Base-by-base conservation (phyloP, 2,329 filamentous ascomycete genomes). In the Colletotrichum somersetense region DNA sequence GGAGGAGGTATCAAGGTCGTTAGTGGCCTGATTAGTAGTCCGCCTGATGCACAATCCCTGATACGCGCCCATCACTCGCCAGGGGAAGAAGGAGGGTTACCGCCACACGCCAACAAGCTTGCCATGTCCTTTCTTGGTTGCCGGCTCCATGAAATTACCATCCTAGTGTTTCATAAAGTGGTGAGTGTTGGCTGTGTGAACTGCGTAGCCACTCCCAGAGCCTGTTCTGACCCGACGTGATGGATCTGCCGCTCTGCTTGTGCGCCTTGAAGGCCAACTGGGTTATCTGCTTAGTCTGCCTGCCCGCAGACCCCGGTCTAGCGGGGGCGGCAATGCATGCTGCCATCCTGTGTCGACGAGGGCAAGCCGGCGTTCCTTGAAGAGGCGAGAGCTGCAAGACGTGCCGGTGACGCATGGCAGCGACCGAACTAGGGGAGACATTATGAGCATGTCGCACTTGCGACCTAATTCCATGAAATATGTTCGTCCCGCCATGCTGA, bases 21-120 rank as follows among this genome's bases (percentile, higher is more conserved):
- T 3, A 7, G 44, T 40, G 20, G 23, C 48, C 59, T 62, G 20
- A 30, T 50, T n/a, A 23, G n/a, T 26, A 55, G 48, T 35, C 35
- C 42, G 12, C 44, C 52, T 56, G n/a, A 42, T 56, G 50, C 30
- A 55, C 14, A 26, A 62, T 30, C 14, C 38, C 14, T 67, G 66
- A 38, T 63, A 67, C 63, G 66, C 66, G 66, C 66, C 66, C 30
- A 46, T 18, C 50, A 65, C 30, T 40, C 23, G 35, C 42, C 61
- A 53, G 66, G 66, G 53, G 30, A 40, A 16, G 35, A 46, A 53
- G 61, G 33, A n/a, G 48, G 58, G 23, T 23, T 42, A 48, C 53
- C 18, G 40, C 58, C 66, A 63, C 40, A 56, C 40, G 57, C 58
- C 59, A 68, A 64, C 52, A 30, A 38, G 52, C 66, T 33, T 56